Conservation (phyloP, 2,329 filamentous ascomycete species). For the Trichophyton simii region DNA sequence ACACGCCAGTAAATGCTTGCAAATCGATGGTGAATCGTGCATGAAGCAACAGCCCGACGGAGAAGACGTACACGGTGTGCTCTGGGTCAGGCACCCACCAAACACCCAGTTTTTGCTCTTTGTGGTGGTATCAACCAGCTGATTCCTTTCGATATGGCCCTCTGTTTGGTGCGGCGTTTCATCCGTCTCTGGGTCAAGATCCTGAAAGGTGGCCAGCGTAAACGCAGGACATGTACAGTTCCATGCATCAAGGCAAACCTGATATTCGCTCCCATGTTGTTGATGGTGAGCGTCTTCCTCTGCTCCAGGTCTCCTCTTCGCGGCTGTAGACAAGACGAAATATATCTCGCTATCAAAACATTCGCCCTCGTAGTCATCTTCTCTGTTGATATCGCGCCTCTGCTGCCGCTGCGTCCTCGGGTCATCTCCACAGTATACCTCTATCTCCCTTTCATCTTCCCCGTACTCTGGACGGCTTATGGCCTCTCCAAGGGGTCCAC, state of each 20-base stretch:
- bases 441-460: not conserved
- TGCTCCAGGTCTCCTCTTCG: not conserved
- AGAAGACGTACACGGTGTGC: not conserved
- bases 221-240: constrained; percentile 85
- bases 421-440: not conserved
- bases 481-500: not conserved
- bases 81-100: constrained; percentile 3
- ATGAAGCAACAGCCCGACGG: not conserved
- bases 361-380: not conserved
- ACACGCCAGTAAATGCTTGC: constrained; percentile 84
- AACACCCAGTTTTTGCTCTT: not conserved
- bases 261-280: constrained; percentile 38
- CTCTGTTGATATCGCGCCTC: not conserved
- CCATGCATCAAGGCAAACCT: constrained; percentile 65
- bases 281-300: constrained; percentile 8
- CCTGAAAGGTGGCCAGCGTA: constrained; percentile 53
- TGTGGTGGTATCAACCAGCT: not conserved
- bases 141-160: not conserved
- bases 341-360: constrained; percentile 34
- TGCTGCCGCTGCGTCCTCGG: not conserved
- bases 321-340: constrained; percentile 50
- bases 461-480: not conserved
- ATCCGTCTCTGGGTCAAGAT: not conserved
- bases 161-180: not conserved
- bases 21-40: constrained; percentile 36